Evolutionary conservation across 2,329 filamentous ascomycete genomes (phyloP), one percentile per base, ranked within the genome.

Genomic region (Aureobasidium lini): DNA sequence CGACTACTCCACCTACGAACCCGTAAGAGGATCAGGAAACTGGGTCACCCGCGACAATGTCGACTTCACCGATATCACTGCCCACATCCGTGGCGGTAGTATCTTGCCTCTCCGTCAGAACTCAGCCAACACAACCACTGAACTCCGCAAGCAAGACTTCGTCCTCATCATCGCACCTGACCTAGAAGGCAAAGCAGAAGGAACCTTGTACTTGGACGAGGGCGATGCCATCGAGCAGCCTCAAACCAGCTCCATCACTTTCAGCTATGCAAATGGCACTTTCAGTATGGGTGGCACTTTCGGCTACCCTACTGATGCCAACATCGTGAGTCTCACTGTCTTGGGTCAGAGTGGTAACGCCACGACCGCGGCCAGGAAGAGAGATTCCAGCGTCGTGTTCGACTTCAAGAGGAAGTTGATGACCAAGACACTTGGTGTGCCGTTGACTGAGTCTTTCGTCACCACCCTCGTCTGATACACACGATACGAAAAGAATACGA

Each of bases 191-290:
- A 81, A 75, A 6, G 90, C 90, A 0, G 71, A 68, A 1, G 90
- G 90, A 0, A 76, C 78, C 54, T 75, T 94, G 60, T 94, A 92
- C 69, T 74, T 94, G 5, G 90, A 94, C 65, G 89, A 95, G 62
- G 90, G 90, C 8, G 84, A 85, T 61, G 84, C 81, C 29, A 66
- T 92, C 52, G 74, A 81, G 61, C 88, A 88, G 71, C 62, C 73
- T 2, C 70, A 66, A 1, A 82, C 78, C n/a, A 83, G 79, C 6
- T 74, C 82, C 59, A 77, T 91, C 56, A 71, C 74, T 13, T 88
- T 92, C 65, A 65, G 69, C 8, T 92, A 84, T 68, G 43, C 44
- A 43, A 69, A 77, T 2, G 80, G 81, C 36, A 72, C 73, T 59
- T 76, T 88, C 28, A 72, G 65, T 5, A 63, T 63, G 59, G 59